Base-by-base conservation (phyloP, 2,329 filamentous ascomycete species). In the Xylaria sp. region DNA sequence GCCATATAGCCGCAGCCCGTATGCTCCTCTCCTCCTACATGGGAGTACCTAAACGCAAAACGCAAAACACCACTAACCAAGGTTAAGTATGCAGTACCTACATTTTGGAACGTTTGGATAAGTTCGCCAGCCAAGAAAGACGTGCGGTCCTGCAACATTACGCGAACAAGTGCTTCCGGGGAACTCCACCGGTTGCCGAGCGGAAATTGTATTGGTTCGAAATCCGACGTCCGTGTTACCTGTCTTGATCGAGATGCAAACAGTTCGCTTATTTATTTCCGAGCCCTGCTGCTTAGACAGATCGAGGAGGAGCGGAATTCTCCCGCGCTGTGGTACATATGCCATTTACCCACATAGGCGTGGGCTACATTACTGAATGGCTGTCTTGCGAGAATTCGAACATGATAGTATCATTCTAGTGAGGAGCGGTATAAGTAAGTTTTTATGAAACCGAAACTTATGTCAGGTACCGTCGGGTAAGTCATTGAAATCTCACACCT, bases 271-370 rank as follows among this genome's bases (percentile, higher is more conserved):
- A 48, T 18, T 48, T 20, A 20, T n/a, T 48, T 48, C 12, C 10
- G 4, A 50, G 3, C 46, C 46, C 46, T 50, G 4, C 3, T 50
- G 13, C 41, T 28, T 4, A 46, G 13, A 58, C 46, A 20, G 41
- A 56, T 56, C 15, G 15, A 66, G 57, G 51, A 62, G 50, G 50
- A 20, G 55, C 12, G 28, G 48, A 39, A 37, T 12, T 9, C 25
- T 25, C 44, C 15, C 25, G 44, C 20, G n/a, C 10, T 25, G 23
- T 25, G 23, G 23, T 25, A 25, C 23, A 3, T 41, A 12, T 18
- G 5, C 44, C 15, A 15, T 13, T 18, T 44, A 18, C 10, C 18
- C 44, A n/a, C 44, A 15, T 18, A 25, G 1, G 23, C 3, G 23
- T 28, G 39, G 12, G n/a, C 44, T 44, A 4, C 13, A 3, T 44